Conservation (phyloP, 139 green algal genomes). For the Zygnema circumcarinatum region DNA sequence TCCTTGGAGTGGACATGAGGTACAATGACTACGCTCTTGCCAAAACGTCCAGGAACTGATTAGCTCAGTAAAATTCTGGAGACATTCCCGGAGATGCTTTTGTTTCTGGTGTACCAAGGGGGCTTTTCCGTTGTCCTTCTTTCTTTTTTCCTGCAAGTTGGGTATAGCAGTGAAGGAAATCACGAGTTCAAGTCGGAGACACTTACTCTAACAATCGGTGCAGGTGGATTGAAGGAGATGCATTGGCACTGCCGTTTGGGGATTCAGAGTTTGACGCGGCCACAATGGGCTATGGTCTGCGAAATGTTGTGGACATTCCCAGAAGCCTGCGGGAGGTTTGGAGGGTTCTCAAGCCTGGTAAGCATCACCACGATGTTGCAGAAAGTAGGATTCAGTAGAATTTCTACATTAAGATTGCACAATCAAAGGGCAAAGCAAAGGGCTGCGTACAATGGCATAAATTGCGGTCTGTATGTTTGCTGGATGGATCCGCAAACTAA, state of each 20-base stretch:
- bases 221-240: slow-evolving; percentile 93
- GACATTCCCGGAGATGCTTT: neutral
- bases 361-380: slow-evolving; percentile 19
- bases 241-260: slow-evolving; percentile 84
- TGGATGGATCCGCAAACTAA: too few relatives aligned
- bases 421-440: neutral
- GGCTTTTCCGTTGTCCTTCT: neutral
- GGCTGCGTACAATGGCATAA: neutral
- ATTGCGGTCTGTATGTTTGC: neutral
- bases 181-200: too few relatives aligned
- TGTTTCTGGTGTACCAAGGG: neutral
- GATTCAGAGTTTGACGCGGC: slow-evolving; percentile 82
- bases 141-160: neutral
- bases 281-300: slow-evolving; percentile 96
- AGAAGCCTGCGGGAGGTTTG: slow-evolving; percentile 77
- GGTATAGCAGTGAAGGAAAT: too few relatives aligned
- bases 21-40: neutral
- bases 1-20: slow-evolving; percentile 9
- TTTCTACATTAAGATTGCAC: neutral
- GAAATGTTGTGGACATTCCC: slow-evolving; percentile 85
- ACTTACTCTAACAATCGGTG: too few relatives aligned
- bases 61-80: neutral
- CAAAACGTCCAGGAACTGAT: neutral
- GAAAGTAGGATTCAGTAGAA: neutral
- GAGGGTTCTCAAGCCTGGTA: slow-evolving; percentile 83